phyloP scores from a whole-genome alignment of 352 stramenopile genomes.

The Peronospora farinosa region DNA sequence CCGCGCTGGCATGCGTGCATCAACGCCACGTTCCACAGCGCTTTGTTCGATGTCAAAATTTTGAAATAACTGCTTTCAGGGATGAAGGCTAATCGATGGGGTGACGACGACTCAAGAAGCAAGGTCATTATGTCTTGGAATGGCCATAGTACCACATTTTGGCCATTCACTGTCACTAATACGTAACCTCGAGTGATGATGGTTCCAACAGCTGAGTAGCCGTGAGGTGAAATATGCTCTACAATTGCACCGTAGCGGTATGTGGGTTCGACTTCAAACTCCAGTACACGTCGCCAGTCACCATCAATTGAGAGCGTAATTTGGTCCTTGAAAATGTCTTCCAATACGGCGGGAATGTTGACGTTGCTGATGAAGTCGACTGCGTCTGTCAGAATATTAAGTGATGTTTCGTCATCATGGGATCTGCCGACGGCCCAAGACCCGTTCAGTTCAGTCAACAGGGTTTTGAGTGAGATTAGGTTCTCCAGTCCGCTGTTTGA shows the following conservation, averaged over 20 bases:
- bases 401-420: slow-evolving; percentile 53
- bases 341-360: slow-evolving; percentile 77
- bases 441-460: slow-evolving; percentile 70
- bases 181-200: slow-evolving; percentile 75
- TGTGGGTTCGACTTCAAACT: slow-evolving; percentile 76
- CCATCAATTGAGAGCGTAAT: slow-evolving; percentile 85
- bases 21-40: slow-evolving; percentile 84
- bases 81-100: slow-evolving; percentile 80
- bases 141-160: slow-evolving; percentile 84
- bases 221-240: slow-evolving; percentile 69
- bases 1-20: slow-evolving; percentile 82
- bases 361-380: slow-evolving; percentile 84
- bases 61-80: slow-evolving; percentile 83
- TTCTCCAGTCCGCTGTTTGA: slow-evolving; percentile 84
- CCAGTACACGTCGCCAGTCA: slow-evolving; percentile 72
- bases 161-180: slow-evolving; percentile 79
- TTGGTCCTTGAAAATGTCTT: slow-evolving; percentile 88
- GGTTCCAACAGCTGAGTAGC: slow-evolving; percentile 59
- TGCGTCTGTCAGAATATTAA: slow-evolving; percentile 73
- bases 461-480: slow-evolving; percentile 65
- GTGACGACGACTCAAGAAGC: slow-evolving; percentile 57
- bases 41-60: slow-evolving; percentile 83
- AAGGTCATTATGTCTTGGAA: slow-evolving; percentile 63
- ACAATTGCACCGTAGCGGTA: slow-evolving; percentile 81
- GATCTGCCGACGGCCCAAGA: slow-evolving; percentile 55